A percentile compares a stretch with the other conserved stretches of the same genome.
Conservation (phyloP, 1,284 basidiomycete genomes). For the Ceratobasidium sp. region DNA sequence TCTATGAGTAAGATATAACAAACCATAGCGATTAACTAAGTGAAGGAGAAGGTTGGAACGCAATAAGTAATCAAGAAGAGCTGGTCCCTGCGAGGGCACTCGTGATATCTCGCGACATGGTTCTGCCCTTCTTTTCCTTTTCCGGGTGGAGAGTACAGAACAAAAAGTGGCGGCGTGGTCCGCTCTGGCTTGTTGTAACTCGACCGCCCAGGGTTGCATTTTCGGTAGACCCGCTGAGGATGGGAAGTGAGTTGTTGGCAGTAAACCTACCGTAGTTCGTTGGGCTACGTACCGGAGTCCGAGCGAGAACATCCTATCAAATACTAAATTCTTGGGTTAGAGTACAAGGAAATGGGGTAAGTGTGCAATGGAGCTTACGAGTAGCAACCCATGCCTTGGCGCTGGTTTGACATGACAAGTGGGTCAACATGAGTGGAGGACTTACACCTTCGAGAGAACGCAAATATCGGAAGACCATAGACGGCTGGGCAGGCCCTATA, state of each 20-base stretch:
- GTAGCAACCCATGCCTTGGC: slow-evolving; percentile 89
- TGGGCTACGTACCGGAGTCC: slow-evolving; percentile 79
- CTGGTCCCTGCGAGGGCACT: slow-evolving; percentile 43
- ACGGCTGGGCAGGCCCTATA: slow-evolving; percentile 84
- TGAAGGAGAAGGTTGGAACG: background rate
- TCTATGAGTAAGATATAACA: background rate
- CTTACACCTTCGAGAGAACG: slow-evolving; percentile 85
- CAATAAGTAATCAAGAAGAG: background rate
- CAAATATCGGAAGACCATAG: slow-evolving; percentile 90
- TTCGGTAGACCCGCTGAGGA: slow-evolving; percentile 63
- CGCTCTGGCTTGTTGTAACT: slow-evolving; percentile 63
- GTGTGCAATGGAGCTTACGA: slow-evolving; percentile 64
- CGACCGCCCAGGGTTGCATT: slow-evolving; percentile 33
- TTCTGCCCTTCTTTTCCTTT: slow-evolving; percentile 47
- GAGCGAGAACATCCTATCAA: slow-evolving; percentile 92
- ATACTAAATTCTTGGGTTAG: slow-evolving; percentile 67
- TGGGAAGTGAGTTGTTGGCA: slow-evolving; percentile 50
- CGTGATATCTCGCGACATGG: slow-evolving; percentile 41
- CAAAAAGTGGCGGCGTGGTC: slow-evolving; percentile 83
- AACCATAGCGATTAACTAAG: too few relatives aligned
- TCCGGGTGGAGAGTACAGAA: slow-evolving; percentile 76
- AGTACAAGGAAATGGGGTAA: background rate
- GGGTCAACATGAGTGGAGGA: slow-evolving; percentile 82
- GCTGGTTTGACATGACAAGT: slow-evolving; percentile 87
- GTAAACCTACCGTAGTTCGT: slow-evolving; percentile 68